Conservation (phyloP, 23 red algal genomes). For the Agarophyton chilense region DNA sequence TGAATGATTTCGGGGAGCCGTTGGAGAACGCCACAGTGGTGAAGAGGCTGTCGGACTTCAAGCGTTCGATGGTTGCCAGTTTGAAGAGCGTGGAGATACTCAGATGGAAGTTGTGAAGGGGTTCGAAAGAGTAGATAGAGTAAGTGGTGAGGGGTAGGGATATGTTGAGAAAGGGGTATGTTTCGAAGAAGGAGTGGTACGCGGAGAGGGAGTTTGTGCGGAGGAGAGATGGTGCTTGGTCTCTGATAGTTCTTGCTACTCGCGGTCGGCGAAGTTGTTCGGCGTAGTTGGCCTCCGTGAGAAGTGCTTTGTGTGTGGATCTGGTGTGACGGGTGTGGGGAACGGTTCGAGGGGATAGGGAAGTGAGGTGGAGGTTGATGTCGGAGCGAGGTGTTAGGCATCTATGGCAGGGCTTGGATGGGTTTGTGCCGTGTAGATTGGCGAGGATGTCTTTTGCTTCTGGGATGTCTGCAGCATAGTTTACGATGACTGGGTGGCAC, state of each 20-base stretch:
- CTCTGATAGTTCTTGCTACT: not conserved
- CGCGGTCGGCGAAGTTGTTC: too few species aligned
- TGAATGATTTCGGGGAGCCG: not conserved
- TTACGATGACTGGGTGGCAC: too few species aligned
- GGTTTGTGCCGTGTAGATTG: too few species aligned
- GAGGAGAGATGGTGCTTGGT: not conserved
- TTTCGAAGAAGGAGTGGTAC: too few species aligned
- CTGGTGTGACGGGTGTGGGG: too few species aligned
- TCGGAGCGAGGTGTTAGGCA: not conserved
- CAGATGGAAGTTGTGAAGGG: conserved; percentile 5
- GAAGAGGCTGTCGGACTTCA: too few species aligned
- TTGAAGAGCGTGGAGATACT: conserved; percentile 13
- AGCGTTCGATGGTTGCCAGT: too few species aligned
- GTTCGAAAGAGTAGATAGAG: conserved; percentile 33
- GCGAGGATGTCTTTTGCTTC: too few species aligned
- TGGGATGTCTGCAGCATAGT: too few species aligned
- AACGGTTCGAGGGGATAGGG: not conserved
- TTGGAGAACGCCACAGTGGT: not conserved
- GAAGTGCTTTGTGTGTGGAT: too few species aligned
- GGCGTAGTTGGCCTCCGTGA: too few species aligned
- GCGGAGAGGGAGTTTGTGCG: too few species aligned
- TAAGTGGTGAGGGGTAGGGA: conserved; percentile 6
- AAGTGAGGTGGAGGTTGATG: not conserved
- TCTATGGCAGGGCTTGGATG: not conserved
- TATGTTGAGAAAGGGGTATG: conserved; percentile 1